Conservation (phyloP, 805 yeast species). For the Pichia heedii region DNA sequence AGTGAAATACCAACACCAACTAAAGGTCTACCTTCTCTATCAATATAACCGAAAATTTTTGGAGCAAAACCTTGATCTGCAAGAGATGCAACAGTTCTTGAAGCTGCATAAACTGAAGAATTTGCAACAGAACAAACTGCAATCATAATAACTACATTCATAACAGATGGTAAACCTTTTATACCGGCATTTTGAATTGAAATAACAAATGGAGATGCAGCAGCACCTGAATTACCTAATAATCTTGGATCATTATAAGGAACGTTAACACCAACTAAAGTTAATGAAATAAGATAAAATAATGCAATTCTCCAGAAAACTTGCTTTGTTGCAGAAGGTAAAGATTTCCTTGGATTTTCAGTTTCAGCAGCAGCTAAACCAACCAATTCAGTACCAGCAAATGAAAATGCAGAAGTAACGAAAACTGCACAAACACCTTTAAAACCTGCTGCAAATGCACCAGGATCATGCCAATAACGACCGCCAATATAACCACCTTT, state of each 20-base stretch:
- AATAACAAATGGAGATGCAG: slow-evolving; percentile 62
- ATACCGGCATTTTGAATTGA: slow-evolving; percentile 57
- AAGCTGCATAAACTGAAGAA: slow-evolving; percentile 62
- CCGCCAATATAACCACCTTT: slow-evolving; percentile 52
- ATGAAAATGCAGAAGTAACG: slow-evolving; percentile 54
- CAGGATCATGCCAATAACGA: slow-evolving; percentile 50
- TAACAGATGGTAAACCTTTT: slow-evolving; percentile 54
- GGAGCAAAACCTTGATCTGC: slow-evolving; percentile 67
- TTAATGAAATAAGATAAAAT: slow-evolving; percentile 45
- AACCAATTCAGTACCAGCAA: slow-evolving; percentile 58
- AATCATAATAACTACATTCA: slow-evolving; percentile 62
- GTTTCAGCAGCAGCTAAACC: slow-evolving; percentile 65
- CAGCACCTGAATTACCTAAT: slow-evolving; percentile 39
- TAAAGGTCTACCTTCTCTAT: slow-evolving; percentile 67
- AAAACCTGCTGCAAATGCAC: slow-evolving; percentile 44
- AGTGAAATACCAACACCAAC: slow-evolving; percentile 51
- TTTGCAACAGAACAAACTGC: slow-evolving; percentile 70
- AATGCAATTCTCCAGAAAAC: slow-evolving; percentile 56
- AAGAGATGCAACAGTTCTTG: slow-evolving; percentile 58
- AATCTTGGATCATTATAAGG: slow-evolving; percentile 45
- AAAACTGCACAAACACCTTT: slow-evolving; percentile 59
- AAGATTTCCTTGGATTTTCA: slow-evolving; percentile 48
- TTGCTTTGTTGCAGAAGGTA: slow-evolving; percentile 58
- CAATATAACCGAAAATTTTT: slow-evolving; percentile 52
- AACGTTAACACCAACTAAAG: slow-evolving; percentile 50